Evolutionary conservation across 805 yeast species (phyloP).

Genomic region (Wickerhamiella galacta): DNA sequence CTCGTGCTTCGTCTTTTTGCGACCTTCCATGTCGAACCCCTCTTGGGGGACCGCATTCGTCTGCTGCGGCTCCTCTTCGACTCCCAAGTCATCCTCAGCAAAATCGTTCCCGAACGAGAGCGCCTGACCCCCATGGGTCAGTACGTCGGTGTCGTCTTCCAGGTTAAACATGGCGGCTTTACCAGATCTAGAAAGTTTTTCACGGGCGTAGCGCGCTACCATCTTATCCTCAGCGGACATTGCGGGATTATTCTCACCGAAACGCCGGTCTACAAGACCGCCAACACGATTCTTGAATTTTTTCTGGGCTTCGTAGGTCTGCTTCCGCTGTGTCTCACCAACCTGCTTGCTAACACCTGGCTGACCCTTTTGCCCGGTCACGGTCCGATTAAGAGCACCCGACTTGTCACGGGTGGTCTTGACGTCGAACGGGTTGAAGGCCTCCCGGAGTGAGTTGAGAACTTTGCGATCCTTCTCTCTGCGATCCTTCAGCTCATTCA

Average conservation of each 20-base stretch:
- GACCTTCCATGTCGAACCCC: slow-evolving; percentile 21
- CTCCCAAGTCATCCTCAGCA: slow-evolving; percentile 30
- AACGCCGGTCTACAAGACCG: slow-evolving; percentile 67
- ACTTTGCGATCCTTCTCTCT: slow-evolving; percentile 25
- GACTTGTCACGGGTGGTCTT: slow-evolving; percentile 50
- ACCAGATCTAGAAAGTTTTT: slow-evolving; percentile 40
- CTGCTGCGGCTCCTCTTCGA: slow-evolving; percentile 25
- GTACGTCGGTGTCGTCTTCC: slow-evolving; percentile 37
- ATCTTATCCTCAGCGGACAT: slow-evolving; percentile 81
- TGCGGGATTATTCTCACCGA: slow-evolving; percentile 65
- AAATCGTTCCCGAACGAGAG: slow-evolving; percentile 43
- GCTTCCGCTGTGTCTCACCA: slow-evolving; percentile 46
- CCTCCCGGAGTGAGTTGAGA: slow-evolving; percentile 48
- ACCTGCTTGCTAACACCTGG: slow-evolving; percentile 55
- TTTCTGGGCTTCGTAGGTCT: slow-evolving; percentile 48
- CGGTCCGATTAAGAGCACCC: slow-evolving; percentile 26
- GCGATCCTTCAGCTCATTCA: slow-evolving; percentile 36
- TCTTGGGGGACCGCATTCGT: slow-evolving; percentile 19
- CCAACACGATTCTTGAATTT: slow-evolving; percentile 57
- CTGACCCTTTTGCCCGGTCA: slow-evolving; percentile 22
- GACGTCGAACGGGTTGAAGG: slow-evolving; percentile 81
- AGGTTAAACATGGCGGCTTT: slow-evolving; percentile 51
- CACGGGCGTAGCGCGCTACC: slow-evolving; percentile 88
- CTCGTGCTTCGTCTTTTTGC: slow-evolving; percentile 25
- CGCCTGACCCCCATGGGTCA: slow-evolving; percentile 70